phyloP scores from a whole-genome alignment of 139 green algal species.

The Chlorella sorokiniana region DNA sequence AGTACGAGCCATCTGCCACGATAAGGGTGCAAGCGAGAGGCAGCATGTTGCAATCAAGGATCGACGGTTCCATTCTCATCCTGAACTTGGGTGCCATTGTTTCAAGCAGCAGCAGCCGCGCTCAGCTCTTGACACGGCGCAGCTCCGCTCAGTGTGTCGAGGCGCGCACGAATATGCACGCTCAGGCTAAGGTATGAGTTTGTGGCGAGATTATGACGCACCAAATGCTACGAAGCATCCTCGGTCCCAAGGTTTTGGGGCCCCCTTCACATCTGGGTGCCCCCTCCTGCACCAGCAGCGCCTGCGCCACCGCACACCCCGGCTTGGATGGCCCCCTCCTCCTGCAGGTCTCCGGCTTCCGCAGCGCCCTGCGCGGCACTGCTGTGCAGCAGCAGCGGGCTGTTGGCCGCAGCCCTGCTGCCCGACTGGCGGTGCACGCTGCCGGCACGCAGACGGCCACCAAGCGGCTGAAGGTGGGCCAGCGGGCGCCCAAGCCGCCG shows the following conservation, averaged over 20 bases:
- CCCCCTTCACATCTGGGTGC: not conserved
- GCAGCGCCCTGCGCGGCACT: slow-evolving; percentile 15
- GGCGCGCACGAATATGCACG: not conserved
- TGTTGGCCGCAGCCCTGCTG: not conserved
- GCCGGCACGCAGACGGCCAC: not conserved
- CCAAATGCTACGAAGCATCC: too few species aligned
- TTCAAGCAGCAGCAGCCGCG: too few species aligned
- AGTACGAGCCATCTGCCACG: too few species aligned
- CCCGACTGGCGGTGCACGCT: slow-evolving; percentile 2
- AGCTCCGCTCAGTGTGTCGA: too few species aligned
- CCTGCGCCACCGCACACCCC: not conserved
- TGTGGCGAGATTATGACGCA: too few species aligned
- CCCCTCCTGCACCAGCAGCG: not conserved
- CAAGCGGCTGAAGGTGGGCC: not conserved
- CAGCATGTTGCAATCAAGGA: too few species aligned
- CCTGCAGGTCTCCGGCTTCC: not conserved
- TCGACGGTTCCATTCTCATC: too few species aligned
- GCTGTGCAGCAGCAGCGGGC: slow-evolving; percentile 18
- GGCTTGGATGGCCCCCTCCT: too few species aligned
- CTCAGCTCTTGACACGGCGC: too few species aligned
- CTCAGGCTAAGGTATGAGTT: slow-evolving; percentile 11
- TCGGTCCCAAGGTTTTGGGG: too few species aligned
- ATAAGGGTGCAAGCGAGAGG: too few species aligned
- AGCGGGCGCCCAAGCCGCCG: not conserved
- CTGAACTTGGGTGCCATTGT: too few species aligned